Evolutionary conservation across 2,329 filamentous ascomycete species (phyloP), one percentile per base, ranked within the genome.

Genomic region (Monilinia fructicola): DNA sequence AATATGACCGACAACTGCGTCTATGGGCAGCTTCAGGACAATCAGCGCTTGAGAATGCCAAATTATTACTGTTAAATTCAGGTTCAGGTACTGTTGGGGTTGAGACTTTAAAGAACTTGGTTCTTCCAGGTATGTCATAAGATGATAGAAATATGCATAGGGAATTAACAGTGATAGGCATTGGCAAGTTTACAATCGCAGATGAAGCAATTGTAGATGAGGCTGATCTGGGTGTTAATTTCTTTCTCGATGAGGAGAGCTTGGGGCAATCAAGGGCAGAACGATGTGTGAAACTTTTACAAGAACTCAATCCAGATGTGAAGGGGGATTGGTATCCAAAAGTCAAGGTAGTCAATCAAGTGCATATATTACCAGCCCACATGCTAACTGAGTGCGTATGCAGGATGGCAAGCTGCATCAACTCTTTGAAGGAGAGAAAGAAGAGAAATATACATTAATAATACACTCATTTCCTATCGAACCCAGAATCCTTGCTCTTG

Each of bases 51-150:
- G 96, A 99, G 78, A 87, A 92, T 66, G 91, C 95, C 28, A 91
- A 96, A 72, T 89, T 99, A n/a, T 85, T 98, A 16, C 84, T 99
- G 6, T 81, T 99, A 68, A 97, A 97, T 78, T 91, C 90, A 0
- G 90, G 92, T 2, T 80, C 90, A n/a, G 94, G 94, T 12, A 91
- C 93, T 2, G 91, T 93, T 44, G 95, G 93, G 18, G 85, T 96
- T 16, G 95, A 99, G 78, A 89, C 93, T 0, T 84, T 99, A 69
- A 99, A 99, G 83, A 99, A 99, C 76, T 86, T 99, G n/a, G 91
- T 99, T 3, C 81, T 99, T 11, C 95, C 95, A 67, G 92, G 88
- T 87, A 78, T 65, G 78, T 72, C 52, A 50, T 55, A 26, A 26
- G 21, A 31, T 18, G 38, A n/a, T 28, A 21, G 4, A 4, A 1